A percentile compares a stretch with the other conserved stretches of the same genome.
phyloP scores from a whole-genome alignment of 139 green algal species.

The Volvox reticuliferus region DNA sequence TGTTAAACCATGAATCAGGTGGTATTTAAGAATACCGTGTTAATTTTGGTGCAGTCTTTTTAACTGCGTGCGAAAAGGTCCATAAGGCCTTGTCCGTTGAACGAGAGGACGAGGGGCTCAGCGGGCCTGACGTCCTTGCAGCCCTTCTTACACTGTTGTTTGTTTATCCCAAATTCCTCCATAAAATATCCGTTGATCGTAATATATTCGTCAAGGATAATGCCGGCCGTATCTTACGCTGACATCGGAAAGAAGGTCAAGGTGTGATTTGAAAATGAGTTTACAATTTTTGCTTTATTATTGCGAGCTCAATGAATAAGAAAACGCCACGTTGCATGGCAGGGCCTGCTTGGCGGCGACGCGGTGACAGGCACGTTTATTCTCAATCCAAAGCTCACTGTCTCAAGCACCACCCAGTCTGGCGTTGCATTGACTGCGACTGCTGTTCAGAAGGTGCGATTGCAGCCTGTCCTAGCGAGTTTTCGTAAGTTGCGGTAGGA shows the following conservation, averaged over 20 bases:
- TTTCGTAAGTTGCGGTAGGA: too few species aligned
- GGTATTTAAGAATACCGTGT: too few species aligned
- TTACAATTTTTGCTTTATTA: background rate
- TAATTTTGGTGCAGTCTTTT: too few species aligned
- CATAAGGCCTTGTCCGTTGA: too few species aligned
- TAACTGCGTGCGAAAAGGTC: too few species aligned
- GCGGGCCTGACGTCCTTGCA: too few species aligned
- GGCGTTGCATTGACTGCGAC: background rate
- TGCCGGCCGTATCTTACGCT: slow-evolving; percentile 1
- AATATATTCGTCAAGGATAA: background rate
- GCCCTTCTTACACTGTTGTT: too few species aligned
- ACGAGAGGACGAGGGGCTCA: too few species aligned
- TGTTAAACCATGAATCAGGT: too few species aligned
- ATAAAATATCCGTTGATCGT: too few species aligned
- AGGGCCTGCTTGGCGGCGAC: slow-evolving; percentile 42
- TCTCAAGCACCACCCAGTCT: background rate
- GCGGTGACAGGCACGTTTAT: slow-evolving; percentile 20
- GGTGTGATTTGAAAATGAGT: background rate
- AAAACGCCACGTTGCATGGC: background rate
- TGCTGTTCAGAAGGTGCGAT: slow-evolving; percentile 8
- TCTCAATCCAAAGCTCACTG: slow-evolving; percentile 11
- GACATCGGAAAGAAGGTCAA: slow-evolving; percentile 42
- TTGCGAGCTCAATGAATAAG: background rate
- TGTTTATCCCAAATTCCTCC: too few species aligned
- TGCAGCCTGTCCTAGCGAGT: too few species aligned